A percentile compares a stretch with the other conserved stretches of the same genome.
phyloP scores from a whole-genome alignment of 1,284 basidiomycete species.

The Bondarzewia mesenterica region DNA sequence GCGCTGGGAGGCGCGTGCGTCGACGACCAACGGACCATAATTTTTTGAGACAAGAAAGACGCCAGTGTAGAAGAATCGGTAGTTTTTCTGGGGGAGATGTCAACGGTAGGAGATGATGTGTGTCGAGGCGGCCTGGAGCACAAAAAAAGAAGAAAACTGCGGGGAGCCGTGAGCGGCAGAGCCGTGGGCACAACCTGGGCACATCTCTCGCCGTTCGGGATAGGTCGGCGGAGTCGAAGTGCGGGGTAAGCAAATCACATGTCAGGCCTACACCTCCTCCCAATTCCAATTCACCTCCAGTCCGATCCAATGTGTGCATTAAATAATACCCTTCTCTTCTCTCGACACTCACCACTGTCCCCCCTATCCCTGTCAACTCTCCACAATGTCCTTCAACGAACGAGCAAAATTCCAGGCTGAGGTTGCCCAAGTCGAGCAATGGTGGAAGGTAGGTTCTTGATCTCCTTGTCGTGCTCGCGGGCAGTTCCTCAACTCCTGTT shows the following conservation, averaged over 20 bases:
- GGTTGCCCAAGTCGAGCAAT: slow-evolving; percentile 79
- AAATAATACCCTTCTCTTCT: slow-evolving; percentile 2
- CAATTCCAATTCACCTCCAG: too few species aligned
- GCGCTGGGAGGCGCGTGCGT: too few species aligned
- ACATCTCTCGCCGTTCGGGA: not conserved
- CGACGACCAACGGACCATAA: too few species aligned
- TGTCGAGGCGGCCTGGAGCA: too few species aligned
- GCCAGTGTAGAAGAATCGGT: too few species aligned
- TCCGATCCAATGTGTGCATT: not conserved
- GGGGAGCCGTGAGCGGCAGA: not conserved
- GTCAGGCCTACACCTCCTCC: too few species aligned
- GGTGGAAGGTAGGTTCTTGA: slow-evolving; percentile 81
- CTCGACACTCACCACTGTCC: not conserved
- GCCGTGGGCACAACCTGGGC: not conserved
- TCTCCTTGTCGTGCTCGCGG: slow-evolving; percentile 1
- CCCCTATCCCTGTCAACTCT: slow-evolving; percentile 3
- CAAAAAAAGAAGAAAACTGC: too few species aligned
- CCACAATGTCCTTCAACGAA: slow-evolving; percentile 35
- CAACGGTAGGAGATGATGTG: too few species aligned
- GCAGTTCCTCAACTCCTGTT: slow-evolving; percentile 3
- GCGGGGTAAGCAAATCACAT: not conserved
- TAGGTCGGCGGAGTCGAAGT: not conserved
- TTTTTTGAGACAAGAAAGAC: too few species aligned
- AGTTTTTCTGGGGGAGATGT: too few species aligned
- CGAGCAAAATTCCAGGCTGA: slow-evolving; percentile 73